Evolutionary conservation across 1,284 basidiomycete species (phyloP).

Genomic region (Cryptococcus amylolentus): DNA sequence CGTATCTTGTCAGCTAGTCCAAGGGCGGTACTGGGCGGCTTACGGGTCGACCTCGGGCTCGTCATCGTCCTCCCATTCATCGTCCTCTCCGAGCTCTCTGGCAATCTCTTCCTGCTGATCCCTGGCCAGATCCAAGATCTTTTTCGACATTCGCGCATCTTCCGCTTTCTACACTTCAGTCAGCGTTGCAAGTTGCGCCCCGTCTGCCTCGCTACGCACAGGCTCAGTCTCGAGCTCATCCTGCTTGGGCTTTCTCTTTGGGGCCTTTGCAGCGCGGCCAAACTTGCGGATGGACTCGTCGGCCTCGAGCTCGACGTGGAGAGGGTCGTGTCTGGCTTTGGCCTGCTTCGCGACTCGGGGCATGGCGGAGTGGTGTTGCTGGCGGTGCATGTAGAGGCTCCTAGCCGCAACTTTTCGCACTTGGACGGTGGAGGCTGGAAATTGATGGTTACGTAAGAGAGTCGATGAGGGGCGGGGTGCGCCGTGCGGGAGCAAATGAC

Average conservation of each 20-base stretch:
- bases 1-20: neutral
- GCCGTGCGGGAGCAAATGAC: neutral
- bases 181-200: too few relatives aligned
- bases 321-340: conserved; percentile 66
- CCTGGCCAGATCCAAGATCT: conserved; percentile 87
- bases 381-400: neutral
- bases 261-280: conserved; percentile 62
- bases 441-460: neutral
- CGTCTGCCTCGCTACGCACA: conserved; percentile 8
- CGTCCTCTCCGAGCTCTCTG: conserved; percentile 53
- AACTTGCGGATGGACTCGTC: conserved; percentile 72
- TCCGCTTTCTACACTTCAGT: conserved; percentile 76
- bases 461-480: neutral
- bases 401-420: neutral
- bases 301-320: conserved; percentile 73
- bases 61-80: conserved; percentile 45
- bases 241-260: conserved; percentile 61
- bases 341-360: conserved; percentile 33
- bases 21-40: conserved; percentile 4
- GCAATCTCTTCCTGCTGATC: conserved; percentile 90
- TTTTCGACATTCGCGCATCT: conserved; percentile 79
- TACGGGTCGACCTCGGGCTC: conserved; percentile 38
- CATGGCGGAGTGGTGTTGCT: conserved; percentile 24
- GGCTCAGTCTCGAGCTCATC: conserved; percentile 61
- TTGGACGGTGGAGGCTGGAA: neutral